Evolutionary conservation across 768 basidiomycete genomes (phyloP), one percentile per base, ranked within the genome.

Genomic region (Serendipita sp.): DNA sequence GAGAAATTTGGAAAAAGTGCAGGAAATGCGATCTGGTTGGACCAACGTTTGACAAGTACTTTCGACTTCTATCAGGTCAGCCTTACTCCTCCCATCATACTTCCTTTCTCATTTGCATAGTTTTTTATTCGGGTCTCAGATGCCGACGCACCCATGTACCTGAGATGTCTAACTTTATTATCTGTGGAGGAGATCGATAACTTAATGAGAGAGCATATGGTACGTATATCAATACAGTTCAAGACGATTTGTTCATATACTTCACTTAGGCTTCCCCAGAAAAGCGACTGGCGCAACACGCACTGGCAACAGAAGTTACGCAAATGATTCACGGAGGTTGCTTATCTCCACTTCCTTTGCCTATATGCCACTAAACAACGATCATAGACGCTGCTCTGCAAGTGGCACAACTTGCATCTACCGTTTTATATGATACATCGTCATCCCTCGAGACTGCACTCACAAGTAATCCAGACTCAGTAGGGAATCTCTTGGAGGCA

Each of bases 1-100:
- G 88, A 90, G 70, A 99, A 99, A 76, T 95, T 98, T 73, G 96
- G 95, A 4, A 99, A 99, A 78, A 93, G 89, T 68, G 87, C 90
- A 0, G 94, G 95, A 2, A 98, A 97, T 69, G 95, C 95, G 1
- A 75, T 99, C 1, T 97, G 95, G 89, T 76, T 99, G 43, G 85
- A 96, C 71, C 75, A 81, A 31, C 70, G 74, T 11, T 72, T 88
- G 70, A 98, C 95, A 2, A 89, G 87, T 67, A 80, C 88, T 18
- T 89, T 89, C 68, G 94, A 97, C 67, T 92, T 99, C 70, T 98
- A 97, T 70, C 96, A 99, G 78, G 95, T 88, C 64, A 31, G 73
- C 70, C 36, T 66, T 44, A n/a, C 60, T 34, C 33, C 18, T 36
- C 65, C 62, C 16, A 23, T 40, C 62, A 55, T 16, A 53, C 13